Base-by-base conservation (phyloP, 352 stramenopile genomes). In the Lagenidium giganteum region DNA sequence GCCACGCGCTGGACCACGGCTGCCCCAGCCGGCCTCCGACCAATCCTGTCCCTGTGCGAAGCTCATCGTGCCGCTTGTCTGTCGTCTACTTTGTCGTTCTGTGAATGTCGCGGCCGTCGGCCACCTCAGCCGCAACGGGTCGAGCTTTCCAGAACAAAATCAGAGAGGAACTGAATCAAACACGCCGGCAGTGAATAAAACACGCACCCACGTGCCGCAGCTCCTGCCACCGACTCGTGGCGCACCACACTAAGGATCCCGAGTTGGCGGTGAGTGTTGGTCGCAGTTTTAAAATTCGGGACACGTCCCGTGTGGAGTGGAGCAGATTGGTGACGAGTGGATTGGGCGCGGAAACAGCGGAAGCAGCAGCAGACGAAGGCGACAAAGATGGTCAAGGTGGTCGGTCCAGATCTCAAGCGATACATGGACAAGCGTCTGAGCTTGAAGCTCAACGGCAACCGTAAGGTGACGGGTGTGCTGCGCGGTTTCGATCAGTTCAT, bases 401-500 rank as follows among this genome's bases (percentile, higher is more conserved):
- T 74, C 27, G 81, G 76, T 36, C 83, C 83, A 18, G 83, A 95
- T 62, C 72, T 95, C 54, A 94, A 93, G 73, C 73, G 84, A 41
- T 95, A 91, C 74, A 96, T 97, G 95, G 93, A 98, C 72, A 98
- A 98, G 77, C 81, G 73, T 29, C 60, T 98, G 41, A 90, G 76
- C 59, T 62, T 98, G 42, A 95, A 88, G 54, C 76, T 98, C 38
- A 98, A 98, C 60, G 93, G 88, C 31, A 97, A 97, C 66, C 79
- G 93, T 50, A 96, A 96, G 61, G 76, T 98, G 14, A 82, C 86
- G 28, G 95, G 95, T 23, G 83, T 93, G 34, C 64, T 98, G 39
- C 81, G 92, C 16, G 95, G 95, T 37, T 98, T 97, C 59, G 95
- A 98, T 68, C 90, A 96, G 61, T 98, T 98, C 67, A 93, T 98